Percentiles rank a stretch among this genome's conserved stretches.
Evolutionary conservation across 768 basidiomycete species (phyloP).

Genomic region (Cantharellus cinnabarinus): DNA sequence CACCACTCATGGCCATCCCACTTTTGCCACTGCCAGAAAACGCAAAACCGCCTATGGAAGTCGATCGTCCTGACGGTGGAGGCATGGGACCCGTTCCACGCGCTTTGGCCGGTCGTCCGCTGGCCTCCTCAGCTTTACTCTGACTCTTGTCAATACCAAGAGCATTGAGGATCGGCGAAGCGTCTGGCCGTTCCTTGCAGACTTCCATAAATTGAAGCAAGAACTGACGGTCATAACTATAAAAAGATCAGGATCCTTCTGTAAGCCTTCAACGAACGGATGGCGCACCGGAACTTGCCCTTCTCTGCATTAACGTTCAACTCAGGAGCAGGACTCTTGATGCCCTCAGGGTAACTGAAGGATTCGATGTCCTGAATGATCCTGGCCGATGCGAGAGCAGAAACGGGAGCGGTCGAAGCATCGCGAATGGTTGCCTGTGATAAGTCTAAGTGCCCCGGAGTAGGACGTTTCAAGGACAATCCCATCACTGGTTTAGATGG

Average conservation of each 20-base stretch:
- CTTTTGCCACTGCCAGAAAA: neutral
- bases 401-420: constrained; percentile 34
- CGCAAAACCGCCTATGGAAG: constrained; percentile 29
- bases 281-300: constrained; percentile 64
- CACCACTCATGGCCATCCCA: constrained; percentile 20
- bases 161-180: constrained; percentile 70
- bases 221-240: constrained; percentile 92
- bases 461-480: constrained; percentile 21
- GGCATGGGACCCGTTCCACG: constrained; percentile 5
- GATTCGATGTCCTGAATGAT: constrained; percentile 64
- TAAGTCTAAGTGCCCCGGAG: constrained; percentile 60
- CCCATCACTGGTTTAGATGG: constrained; percentile 11
- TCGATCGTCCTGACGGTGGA: constrained; percentile 23
- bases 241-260: neutral
- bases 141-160: constrained; percentile 75
- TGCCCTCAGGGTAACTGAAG: constrained; percentile 30
- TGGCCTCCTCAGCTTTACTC: constrained; percentile 29
- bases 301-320: constrained; percentile 69
- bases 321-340: constrained; percentile 71
- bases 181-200: constrained; percentile 89
- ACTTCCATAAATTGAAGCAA: constrained; percentile 87
- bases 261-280: neutral
- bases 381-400: constrained; percentile 50
- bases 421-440: constrained; percentile 27
- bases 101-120: constrained; percentile 18